A percentile compares a stretch with the other conserved stretches of the same genome.
Conservation (phyloP, 768 basidiomycete species). For the Suillus tomentosus region DNA sequence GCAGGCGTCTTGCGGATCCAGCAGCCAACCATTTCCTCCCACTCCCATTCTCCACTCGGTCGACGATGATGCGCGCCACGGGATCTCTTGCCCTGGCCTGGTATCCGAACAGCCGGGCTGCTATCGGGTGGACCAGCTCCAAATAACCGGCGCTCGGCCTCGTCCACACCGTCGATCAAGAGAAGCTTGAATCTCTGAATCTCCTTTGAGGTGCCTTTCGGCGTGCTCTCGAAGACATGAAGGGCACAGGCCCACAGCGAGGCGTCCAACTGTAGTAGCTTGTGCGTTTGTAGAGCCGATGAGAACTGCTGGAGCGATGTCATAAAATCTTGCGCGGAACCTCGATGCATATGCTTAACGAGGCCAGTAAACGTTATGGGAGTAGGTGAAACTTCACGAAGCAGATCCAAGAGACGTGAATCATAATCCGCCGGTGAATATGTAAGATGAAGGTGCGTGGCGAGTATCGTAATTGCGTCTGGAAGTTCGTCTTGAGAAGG, state of each 20-base stretch:
- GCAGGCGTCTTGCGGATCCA: constrained; percentile 45
- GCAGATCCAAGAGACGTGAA: constrained; percentile 23
- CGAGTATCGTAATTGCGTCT: constrained; percentile 27
- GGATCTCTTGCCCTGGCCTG: constrained; percentile 10
- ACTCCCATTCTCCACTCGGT: constrained; percentile 42
- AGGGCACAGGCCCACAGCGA: constrained; percentile 56
- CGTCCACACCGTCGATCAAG: constrained; percentile 49
- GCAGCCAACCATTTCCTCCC: constrained; percentile 49
- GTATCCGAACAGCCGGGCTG: constrained; percentile 21
- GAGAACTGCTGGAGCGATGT: constrained; percentile 28
- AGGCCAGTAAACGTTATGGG: constrained; percentile 35
- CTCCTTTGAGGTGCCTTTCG: constrained; percentile 25
- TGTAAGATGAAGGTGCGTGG: constrained; percentile 22
- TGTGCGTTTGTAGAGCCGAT: constrained; percentile 33
- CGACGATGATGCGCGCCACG: constrained; percentile 16
- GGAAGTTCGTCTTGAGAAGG: constrained; percentile 21
- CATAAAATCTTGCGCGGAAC: constrained; percentile 28
- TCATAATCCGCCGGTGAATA: constrained; percentile 14
- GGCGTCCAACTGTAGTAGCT: constrained; percentile 46
- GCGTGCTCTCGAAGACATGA: constrained; percentile 43
- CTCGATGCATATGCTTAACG: constrained; percentile 24
- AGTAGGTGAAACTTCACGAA: constrained; percentile 31
- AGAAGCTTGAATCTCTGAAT: constrained; percentile 39
- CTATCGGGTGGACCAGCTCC: constrained; percentile 23
- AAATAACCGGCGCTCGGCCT: constrained; percentile 53